Evolutionary conservation across 2,329 filamentous ascomycete genomes (phyloP).

Genomic region (Beauveria caledonica): DNA sequence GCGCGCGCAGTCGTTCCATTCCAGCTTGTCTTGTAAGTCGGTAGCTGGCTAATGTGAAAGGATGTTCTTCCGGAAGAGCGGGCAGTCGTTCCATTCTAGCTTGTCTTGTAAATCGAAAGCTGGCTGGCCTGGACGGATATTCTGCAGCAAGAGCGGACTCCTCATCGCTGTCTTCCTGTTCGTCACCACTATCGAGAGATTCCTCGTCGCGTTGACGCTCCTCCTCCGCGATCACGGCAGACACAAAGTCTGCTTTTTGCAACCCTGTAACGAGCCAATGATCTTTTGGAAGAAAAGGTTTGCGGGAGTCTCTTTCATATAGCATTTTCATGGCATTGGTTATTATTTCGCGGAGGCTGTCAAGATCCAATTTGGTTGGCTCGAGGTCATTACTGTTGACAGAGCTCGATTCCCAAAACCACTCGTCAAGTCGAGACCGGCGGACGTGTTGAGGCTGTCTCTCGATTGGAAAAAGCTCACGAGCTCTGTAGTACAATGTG

Average conservation of each 20-base stretch:
- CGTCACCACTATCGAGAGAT: constrained; percentile 28
- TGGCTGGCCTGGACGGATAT: constrained; percentile 33
- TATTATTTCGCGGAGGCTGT: constrained; percentile 70
- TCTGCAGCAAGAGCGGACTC: constrained; percentile 21
- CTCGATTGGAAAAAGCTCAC: constrained; percentile 42
- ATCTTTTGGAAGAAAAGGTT: constrained; percentile 69
- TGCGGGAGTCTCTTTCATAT: constrained; percentile 86
- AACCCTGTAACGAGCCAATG: constrained; percentile 95
- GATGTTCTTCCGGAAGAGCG: constrained; percentile 28
- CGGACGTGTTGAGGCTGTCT: constrained; percentile 16
- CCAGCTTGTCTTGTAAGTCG: constrained; percentile 54
- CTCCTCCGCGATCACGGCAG: constrained; percentile 80
- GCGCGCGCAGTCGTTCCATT: constrained; percentile 53
- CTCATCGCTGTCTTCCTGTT: constrained; percentile 22
- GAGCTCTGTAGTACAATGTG: constrained; percentile 74
- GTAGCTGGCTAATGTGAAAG: constrained; percentile 41
- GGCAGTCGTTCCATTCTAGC: constrained; percentile 56
- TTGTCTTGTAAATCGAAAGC: constrained; percentile 53
- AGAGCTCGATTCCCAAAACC: constrained; percentile 16
- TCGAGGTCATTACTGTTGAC: constrained; percentile 11
- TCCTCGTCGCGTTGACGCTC: constrained; percentile 58
- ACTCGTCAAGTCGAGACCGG: constrained; percentile 22
- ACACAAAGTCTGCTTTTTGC: constrained; percentile 82
- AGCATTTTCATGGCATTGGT: constrained; percentile 78
- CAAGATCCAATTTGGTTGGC: constrained; percentile 49